Evolutionary conservation across 192 early-diverging fungal genomes (phyloP), one percentile per base, ranked within the genome.

Genomic region (Coemansia sp.): DNA sequence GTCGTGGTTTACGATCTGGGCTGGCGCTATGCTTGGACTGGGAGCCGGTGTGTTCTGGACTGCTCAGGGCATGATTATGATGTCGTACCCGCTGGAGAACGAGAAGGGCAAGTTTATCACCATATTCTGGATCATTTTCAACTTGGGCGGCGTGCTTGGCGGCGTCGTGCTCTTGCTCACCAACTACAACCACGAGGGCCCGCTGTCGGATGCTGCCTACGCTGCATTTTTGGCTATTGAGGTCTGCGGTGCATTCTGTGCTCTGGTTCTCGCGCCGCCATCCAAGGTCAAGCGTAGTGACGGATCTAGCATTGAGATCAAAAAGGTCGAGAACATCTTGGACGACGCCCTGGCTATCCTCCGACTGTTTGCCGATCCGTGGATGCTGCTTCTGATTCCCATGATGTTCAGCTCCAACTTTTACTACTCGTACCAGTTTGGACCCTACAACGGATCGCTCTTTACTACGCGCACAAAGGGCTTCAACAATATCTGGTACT

Each of bases 81-180:
- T 92, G 76, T 88, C 94, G 61, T 94, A 95, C 73, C 92, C 94
- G 34, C 78, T 73, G 16, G 92, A 94, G 69, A 68, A 86, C n/a
- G 84, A 91, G 43, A 93, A 93, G 83, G 92, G 91, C 50, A 86
- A 84, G 65, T 92, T 83, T 75, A 92, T 95, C 53, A 87, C 88
- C 25, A 82, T 89, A 39, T 95, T 95, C 86, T 95, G 94, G 94
- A 84, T 88, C 60, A 89, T 94, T 45, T 95, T 93, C 85, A 92
- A 92, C 68, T 71, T 88, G 72, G 94, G 94, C 61, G 94, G 88
- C 38, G 85, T 91, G 63, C 62, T 95, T 23, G 94, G 94, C 71
- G 87, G 88, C 53, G 83, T 88, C 36, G 84, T 95, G 66, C 85
- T 55, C 37, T 64, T 37, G 62, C 85, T 76, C 45, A 83, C 88